Evolutionary conservation across 192 early-diverging fungal genomes (phyloP).

Genomic region (Mortierella alpina): DNA sequence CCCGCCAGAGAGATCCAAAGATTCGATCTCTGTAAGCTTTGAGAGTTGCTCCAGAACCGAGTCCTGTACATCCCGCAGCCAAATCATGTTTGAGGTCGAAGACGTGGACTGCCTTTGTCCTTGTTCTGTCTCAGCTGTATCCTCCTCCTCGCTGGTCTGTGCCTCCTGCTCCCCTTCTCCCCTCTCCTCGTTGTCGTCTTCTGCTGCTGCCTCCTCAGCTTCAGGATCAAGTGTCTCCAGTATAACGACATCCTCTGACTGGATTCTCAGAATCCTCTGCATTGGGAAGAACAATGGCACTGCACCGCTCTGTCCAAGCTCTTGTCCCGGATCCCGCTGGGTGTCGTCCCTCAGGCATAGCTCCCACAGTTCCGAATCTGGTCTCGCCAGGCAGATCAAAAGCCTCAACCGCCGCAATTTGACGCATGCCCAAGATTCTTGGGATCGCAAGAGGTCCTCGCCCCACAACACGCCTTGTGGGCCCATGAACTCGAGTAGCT

Average conservation of each 20-base stretch:
- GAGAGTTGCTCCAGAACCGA: constrained; percentile 2
- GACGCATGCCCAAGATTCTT: constrained; percentile 9
- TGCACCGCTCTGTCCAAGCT: constrained; percentile 1
- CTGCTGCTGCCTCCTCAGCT: background rate
- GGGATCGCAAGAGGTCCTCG: constrained; percentile 10
- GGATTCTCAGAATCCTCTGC: constrained; percentile 9
- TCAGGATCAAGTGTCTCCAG: too few species aligned
- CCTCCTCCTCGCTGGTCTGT: background rate
- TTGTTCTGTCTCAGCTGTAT: too few species aligned
- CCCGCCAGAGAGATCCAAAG: constrained; percentile 2
- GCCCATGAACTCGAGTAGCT: constrained; percentile 18
- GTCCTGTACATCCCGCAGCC: constrained; percentile 1
- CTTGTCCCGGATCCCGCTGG: background rate
- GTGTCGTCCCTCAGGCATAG: background rate
- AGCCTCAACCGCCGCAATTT: constrained; percentile 8
- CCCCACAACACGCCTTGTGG: constrained; percentile 29
- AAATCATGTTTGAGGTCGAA: background rate
- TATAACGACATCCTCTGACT: background rate
- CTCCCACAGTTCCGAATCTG: constrained; percentile 33
- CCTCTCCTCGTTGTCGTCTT: background rate
- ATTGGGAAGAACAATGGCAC: constrained; percentile 10
- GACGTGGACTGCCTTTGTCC: too few species aligned
- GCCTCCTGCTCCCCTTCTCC: background rate
- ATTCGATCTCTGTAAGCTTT: constrained; percentile 8
- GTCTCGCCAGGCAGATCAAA: constrained; percentile 28